A percentile compares a stretch with the other conserved stretches of the same genome.
Conservation (phyloP, 2,329 filamentous ascomycete species). For the Pseudogymnoascus destructans region DNA sequence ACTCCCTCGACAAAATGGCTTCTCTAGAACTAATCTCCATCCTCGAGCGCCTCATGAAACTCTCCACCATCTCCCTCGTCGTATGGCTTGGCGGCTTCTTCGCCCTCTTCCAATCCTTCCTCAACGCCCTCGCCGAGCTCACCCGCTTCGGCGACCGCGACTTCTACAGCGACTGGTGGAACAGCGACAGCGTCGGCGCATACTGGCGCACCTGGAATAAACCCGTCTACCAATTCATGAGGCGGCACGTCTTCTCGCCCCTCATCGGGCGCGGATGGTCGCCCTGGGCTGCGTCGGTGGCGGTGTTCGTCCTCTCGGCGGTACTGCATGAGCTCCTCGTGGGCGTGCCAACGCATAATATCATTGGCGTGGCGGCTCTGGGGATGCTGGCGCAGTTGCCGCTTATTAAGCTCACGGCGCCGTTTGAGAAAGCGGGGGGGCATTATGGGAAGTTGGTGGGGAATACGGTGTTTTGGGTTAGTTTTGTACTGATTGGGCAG, state of each 20-base stretch:
- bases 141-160: slow-evolving; percentile 83
- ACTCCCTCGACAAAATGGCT: slow-evolving; percentile 79
- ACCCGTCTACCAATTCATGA: slow-evolving; percentile 94
- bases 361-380: slow-evolving; percentile 84
- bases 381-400: slow-evolving; percentile 93
- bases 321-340: slow-evolving; percentile 86
- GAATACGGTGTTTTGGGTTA: slow-evolving; percentile 93
- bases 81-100: slow-evolving; percentile 99
- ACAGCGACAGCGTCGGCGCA: slow-evolving; percentile 66
- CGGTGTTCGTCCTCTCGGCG: slow-evolving; percentile 81
- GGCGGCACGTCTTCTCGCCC: slow-evolving; percentile 81
- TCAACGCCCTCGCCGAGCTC: slow-evolving; percentile 85
- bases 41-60: slow-evolving; percentile 79
- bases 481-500: slow-evolving; percentile 90
- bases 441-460: slow-evolving; percentile 67
- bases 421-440: slow-evolving; percentile 65
- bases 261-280: slow-evolving; percentile 75
- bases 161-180: slow-evolving; percentile 99
- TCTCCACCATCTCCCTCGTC: slow-evolving; percentile 86
- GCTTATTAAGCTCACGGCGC: slow-evolving; percentile 67
- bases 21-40: slow-evolving; percentile 70
- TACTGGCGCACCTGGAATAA: slow-evolving; percentile 99
- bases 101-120: slow-evolving; percentile 80
- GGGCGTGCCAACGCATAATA: slow-evolving; percentile 86
- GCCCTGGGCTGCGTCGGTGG: slow-evolving; percentile 53